phyloP scores from a whole-genome alignment of 2,329 filamentous ascomycete species.

The Cryoendolithus antarcticus region DNA sequence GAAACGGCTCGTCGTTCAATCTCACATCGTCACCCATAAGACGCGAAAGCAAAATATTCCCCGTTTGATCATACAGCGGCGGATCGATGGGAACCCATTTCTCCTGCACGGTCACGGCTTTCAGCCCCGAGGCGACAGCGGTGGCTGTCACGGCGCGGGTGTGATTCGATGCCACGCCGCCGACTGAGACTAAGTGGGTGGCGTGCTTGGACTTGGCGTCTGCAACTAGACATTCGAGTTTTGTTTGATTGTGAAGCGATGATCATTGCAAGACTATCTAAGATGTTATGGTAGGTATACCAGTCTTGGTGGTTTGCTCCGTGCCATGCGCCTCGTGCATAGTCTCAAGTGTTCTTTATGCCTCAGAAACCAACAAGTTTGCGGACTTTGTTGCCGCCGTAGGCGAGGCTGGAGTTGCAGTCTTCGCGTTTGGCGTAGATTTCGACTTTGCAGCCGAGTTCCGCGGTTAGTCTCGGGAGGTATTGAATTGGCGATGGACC shows the following conservation, averaged over 20 bases:
- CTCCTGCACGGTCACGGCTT: constrained; percentile 20
- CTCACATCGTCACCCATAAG: constrained; percentile 37
- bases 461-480: constrained; percentile 51
- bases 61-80: constrained; percentile 45
- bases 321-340: too few species aligned
- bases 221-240: constrained; percentile 25
- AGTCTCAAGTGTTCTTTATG: too few species aligned
- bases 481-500: constrained; percentile 57
- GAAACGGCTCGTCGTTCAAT: constrained; percentile 49
- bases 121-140: constrained; percentile 21
- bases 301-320: too few species aligned
- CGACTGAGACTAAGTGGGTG: constrained; percentile 24
- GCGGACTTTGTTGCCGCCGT: constrained; percentile 27
- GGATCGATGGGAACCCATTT: constrained; percentile 21
- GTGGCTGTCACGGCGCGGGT: constrained; percentile 25
- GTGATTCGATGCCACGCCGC: constrained; percentile 27
- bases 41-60: constrained; percentile 58
- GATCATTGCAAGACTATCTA: too few species aligned
- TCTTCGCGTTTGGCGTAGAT: constrained; percentile 64
- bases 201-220: constrained; percentile 19
- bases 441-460: constrained; percentile 43
- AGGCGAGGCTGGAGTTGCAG: constrained; percentile 31
- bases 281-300: too few species aligned
- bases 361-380: constrained; percentile 11
- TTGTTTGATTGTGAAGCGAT: too few species aligned